Percentiles rank a stretch among this genome's conserved stretches.
Evolutionary conservation across 495 filamentous ascomycete species (phyloP).

Genomic region (Podospora australis): DNA sequence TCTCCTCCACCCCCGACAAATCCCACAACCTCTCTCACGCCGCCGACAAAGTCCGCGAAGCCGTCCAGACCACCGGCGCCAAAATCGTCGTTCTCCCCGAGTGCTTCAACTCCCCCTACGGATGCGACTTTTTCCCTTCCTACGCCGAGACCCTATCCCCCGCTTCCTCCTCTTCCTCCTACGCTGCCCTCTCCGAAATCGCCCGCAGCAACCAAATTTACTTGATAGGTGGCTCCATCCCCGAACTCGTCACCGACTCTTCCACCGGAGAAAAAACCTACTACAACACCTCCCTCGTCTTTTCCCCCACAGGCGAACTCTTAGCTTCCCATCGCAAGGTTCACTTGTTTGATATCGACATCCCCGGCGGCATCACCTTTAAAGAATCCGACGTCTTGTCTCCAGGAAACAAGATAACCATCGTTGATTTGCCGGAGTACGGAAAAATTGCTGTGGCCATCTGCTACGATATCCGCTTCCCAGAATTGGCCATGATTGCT

Average conservation of each 20-base stretch:
- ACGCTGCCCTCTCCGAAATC: slow-evolving; percentile 73
- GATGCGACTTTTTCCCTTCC: slow-evolving; percentile 79
- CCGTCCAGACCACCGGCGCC: slow-evolving; percentile 62
- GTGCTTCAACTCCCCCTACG: slow-evolving; percentile 98
- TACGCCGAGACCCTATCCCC: slow-evolving; percentile 86
- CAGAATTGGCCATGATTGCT: slow-evolving; percentile 86
- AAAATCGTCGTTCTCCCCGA: slow-evolving; percentile 68
- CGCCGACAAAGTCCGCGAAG: slow-evolving; percentile 74
- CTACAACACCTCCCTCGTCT: slow-evolving; percentile 87
- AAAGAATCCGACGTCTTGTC: slow-evolving; percentile 81
- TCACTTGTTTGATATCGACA: slow-evolving; percentile 98
- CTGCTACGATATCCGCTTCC: slow-evolving; percentile 97
- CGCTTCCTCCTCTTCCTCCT: slow-evolving; percentile 67
- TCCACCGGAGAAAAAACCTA: slow-evolving; percentile 40
- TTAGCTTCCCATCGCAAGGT: slow-evolving; percentile 86
- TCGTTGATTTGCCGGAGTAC: slow-evolving; percentile 79
- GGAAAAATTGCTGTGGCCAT: slow-evolving; percentile 81
- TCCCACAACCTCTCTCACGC: slow-evolving; percentile 74
- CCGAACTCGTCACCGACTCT: slow-evolving; percentile 52
- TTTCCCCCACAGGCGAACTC: slow-evolving; percentile 68
- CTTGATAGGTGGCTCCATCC: slow-evolving; percentile 88
- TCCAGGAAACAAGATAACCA: slow-evolving; percentile 72
- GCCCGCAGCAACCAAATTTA: slow-evolving; percentile 70
- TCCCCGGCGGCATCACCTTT: slow-evolving; percentile 90
- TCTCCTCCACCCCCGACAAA: slow-evolving; percentile 79